Evolutionary conservation across 768 basidiomycete species (phyloP).

Genomic region (Cytidiella melzeri): DNA sequence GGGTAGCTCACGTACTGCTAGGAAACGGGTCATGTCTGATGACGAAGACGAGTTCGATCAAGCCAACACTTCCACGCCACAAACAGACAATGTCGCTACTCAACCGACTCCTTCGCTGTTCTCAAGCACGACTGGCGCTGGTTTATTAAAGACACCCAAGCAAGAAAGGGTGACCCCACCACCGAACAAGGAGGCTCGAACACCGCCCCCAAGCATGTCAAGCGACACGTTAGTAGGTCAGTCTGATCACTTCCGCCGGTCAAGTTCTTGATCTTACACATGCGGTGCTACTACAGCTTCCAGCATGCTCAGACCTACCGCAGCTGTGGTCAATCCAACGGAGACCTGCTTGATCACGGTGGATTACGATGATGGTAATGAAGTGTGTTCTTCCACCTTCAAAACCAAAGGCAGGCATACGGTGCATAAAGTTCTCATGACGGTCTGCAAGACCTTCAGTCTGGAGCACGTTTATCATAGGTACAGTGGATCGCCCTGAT

Average conservation of each 20-base stretch:
- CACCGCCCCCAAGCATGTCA: neutral
- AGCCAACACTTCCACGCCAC: neutral
- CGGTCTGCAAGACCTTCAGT: slow-evolving; percentile 35
- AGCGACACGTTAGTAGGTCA: too few species aligned
- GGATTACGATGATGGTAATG: neutral
- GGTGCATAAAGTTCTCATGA: slow-evolving; percentile 35
- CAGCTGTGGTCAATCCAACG: neutral
- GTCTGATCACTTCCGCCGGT: too few species aligned
- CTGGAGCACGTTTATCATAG: slow-evolving; percentile 19
- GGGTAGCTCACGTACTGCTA: neutral
- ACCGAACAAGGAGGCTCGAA: neutral
- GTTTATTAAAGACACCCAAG: too few species aligned
- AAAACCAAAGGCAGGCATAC: slow-evolving; percentile 38
- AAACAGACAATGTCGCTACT: neutral
- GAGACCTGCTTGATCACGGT: neutral
- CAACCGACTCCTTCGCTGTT: neutral
- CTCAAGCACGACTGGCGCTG: too few species aligned
- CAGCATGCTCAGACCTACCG: neutral
- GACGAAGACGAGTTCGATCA: neutral
- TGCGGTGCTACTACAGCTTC: too few species aligned
- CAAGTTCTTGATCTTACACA: too few species aligned
- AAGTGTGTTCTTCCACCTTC: slow-evolving; percentile 24
- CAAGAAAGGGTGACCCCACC: too few species aligned
- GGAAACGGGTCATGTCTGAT: neutral
- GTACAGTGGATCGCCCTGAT: neutral